Percentiles rank a stretch among this genome's conserved stretches.
Evolutionary conservation across 1,284 basidiomycete genomes (phyloP).

Genomic region (Pseudozyma sp.): DNA sequence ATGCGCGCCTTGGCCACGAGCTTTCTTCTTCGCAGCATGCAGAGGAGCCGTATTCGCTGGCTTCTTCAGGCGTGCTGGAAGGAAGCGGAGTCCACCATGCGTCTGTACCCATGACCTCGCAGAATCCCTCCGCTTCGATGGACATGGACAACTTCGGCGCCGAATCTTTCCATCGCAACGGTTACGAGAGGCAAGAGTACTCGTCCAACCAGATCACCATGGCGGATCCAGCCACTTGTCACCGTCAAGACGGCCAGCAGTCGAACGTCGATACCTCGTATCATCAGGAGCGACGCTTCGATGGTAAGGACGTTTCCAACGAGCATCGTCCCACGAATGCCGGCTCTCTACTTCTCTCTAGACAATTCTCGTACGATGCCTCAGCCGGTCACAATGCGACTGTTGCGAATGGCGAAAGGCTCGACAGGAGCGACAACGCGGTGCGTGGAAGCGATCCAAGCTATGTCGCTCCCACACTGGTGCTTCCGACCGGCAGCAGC

Average conservation of each 20-base stretch:
- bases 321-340: not conserved
- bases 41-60: constrained; percentile 12
- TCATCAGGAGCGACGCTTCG: not conserved
- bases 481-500: not conserved
- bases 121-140: constrained; percentile 3
- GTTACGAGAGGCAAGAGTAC: constrained; percentile 15
- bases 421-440: too few relatives aligned
- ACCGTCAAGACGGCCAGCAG: not conserved
- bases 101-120: not conserved
- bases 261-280: not conserved
- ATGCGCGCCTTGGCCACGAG: constrained; percentile 14
- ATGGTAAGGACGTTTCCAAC: not conserved
- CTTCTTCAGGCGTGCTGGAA: constrained; percentile 3
- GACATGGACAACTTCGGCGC: constrained; percentile 7
- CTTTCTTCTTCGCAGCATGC: constrained; percentile 5
- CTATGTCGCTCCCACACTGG: constrained; percentile 1
- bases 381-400: too few relatives aligned
- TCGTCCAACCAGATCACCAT: not conserved
- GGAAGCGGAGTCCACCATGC: not conserved
- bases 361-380: too few relatives aligned
- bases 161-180: constrained; percentile 11
- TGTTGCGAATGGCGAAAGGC: not conserved
- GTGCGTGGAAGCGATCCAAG: not conserved
- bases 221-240: not conserved
- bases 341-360: too few relatives aligned